Evolutionary conservation across 2,329 filamentous ascomycete species (phyloP).

Genomic region (Colletotrichum truncatum): DNA sequence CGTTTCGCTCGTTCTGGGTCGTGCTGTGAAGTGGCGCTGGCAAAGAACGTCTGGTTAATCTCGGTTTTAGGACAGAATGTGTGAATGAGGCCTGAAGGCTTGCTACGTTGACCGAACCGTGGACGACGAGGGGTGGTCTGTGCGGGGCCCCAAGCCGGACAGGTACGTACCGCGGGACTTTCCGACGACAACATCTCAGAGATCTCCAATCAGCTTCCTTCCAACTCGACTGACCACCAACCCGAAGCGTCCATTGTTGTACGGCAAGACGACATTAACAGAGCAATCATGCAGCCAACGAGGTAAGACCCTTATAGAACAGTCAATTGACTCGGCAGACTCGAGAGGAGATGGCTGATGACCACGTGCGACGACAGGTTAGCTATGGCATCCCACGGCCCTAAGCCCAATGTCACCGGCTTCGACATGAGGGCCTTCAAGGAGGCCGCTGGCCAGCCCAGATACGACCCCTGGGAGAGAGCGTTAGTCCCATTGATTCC

Average conservation of each 20-base stretch:
- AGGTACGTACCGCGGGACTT: conserved; percentile 29
- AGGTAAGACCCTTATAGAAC: conserved; percentile 31
- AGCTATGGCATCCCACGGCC: conserved; percentile 55
- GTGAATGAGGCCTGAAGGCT: conserved; percentile 25
- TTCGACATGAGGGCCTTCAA: conserved; percentile 88
- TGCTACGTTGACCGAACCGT: conserved; percentile 18
- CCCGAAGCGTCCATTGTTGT: conserved; percentile 15
- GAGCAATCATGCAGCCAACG: conserved; percentile 40
- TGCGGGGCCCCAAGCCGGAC: not conserved
- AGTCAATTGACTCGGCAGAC: conserved; percentile 1
- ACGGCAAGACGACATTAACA: conserved; percentile 30
- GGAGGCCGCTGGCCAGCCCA: conserved; percentile 70
- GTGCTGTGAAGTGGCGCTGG: conserved; percentile 17
- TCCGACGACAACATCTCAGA: conserved; percentile 30
- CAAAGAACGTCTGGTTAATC: conserved; percentile 18
- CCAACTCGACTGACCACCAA: conserved; percentile 27
- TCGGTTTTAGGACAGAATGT: conserved; percentile 30
- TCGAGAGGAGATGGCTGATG: not conserved
- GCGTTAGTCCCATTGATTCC: conserved; percentile 56
- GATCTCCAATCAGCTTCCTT: conserved; percentile 30
- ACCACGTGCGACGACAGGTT: conserved; percentile 45
- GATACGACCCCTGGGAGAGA: conserved; percentile 75
- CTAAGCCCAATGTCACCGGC: conserved; percentile 84
- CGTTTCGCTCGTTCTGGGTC: not conserved
- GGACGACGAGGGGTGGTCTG: conserved; percentile 23